These are phyloP conservation scores for Solanum sejunctum DNA, from an alignment of 257 asterid species.

Conservation along the genomic window DNA sequence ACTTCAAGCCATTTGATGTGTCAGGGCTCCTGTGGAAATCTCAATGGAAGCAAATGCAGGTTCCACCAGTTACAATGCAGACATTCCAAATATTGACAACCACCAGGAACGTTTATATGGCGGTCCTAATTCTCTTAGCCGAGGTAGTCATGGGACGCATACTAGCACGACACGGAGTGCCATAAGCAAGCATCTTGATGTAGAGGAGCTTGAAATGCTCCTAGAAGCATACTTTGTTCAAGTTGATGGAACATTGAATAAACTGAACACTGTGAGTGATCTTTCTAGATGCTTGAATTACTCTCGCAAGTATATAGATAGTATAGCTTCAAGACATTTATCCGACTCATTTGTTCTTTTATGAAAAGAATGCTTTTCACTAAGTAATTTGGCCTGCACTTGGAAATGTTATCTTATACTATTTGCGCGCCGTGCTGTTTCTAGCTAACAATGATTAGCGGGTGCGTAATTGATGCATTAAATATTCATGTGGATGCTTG, in stretches of 20 bases:
- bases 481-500: neutral
- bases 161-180: conserved; percentile 39
- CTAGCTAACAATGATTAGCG: neutral
- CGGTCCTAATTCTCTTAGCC: conserved; percentile 41
- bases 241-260: conserved; percentile 66
- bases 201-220: conserved; percentile 87
- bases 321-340: neutral
- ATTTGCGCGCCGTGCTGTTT: neutral
- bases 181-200: conserved; percentile 50
- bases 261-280: conserved; percentile 52
- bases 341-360: neutral
- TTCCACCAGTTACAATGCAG: conserved; percentile 28
- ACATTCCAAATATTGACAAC: conserved; percentile 23
- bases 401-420: neutral
- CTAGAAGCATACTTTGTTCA: conserved; percentile 88
- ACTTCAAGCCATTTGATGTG: conserved; percentile 1
- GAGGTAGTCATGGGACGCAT: conserved; percentile 70
- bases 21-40: conserved; percentile 46
- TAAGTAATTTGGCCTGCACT: neutral
- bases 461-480: neutral
- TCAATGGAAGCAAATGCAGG: conserved; percentile 36
- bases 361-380: neutral
- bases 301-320: neutral
- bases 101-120: conserved; percentile 36
- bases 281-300: neutral